Base-by-base conservation (phyloP, 164 flowering plant species). In the Nelumbo lutea region DNA sequence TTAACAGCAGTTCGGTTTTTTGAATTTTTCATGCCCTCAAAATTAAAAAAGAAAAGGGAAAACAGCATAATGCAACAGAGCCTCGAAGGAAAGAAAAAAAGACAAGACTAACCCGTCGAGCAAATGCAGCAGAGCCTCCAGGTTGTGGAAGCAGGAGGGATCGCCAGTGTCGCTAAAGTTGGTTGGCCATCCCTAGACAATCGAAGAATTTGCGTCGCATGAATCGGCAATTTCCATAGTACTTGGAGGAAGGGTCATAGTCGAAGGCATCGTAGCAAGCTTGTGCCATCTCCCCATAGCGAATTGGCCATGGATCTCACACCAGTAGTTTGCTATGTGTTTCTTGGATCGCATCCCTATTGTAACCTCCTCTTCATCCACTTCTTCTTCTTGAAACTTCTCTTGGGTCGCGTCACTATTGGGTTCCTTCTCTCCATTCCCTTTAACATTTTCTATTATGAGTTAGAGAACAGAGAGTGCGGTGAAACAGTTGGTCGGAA, bases 41-140 rank as follows among this genome's bases (percentile, higher is more conserved):
- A 27, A 27, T 27, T 27, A 27, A 27, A 27, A 27, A 27, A 27
- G 0, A 27, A 27, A 27, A 27, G 27, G 27, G 27, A 27, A 27
- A 0, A 27, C 27, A 27, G 27, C 27, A 27, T 27, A 27, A 27
- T 27, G 27, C 27, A 27, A 27, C 27, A 27, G 27, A 41, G 2
- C 66, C 66, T 13, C 4, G 14, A 11, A 15, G 57, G 3, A 53
- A 11, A 1, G 14, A 15, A 11, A 15, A 53, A 53, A 53, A 53
- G n/a, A 53, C 57, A 27, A 11, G 57, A 76, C 88, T 77, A 61
- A 90, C 89, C 92, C 93, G 66, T 89, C 93, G 10, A 91, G 80
- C 79, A 91, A 68, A 72, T 91, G 97, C 77, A 91, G 59, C 68
- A 66, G 86, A 61, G 85, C 91, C 68, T 91, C 97, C 85, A 91